Evolutionary conservation across 192 early-diverging fungal genomes (phyloP).

Genomic region (Mortierella antarctica): DNA sequence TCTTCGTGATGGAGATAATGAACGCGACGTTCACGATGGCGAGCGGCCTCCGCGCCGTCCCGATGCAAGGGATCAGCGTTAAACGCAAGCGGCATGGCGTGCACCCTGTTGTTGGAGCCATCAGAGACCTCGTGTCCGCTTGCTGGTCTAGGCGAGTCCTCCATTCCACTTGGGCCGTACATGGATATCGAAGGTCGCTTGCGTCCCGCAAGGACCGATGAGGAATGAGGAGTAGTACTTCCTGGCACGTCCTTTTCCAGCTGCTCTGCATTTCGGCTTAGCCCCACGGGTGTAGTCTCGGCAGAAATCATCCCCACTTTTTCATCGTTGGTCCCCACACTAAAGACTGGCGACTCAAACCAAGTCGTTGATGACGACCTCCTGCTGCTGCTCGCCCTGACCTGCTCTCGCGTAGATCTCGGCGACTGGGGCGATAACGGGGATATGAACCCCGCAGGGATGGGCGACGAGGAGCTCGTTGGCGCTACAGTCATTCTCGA

Average conservation of each 20-base stretch:
- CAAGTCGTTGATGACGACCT: neutral
- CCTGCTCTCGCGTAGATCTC: neutral
- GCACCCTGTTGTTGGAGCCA: neutral
- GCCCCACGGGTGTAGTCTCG: neutral
- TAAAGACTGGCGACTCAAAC: neutral
- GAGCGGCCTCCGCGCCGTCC: conserved; percentile 4
- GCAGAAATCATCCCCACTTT: neutral
- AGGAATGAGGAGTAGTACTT: neutral
- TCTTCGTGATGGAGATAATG: too few species aligned
- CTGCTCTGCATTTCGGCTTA: neutral
- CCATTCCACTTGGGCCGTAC: conserved; percentile 9
- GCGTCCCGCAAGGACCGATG: conserved; percentile 1
- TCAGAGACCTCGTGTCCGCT: neutral
- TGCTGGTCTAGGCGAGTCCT: neutral
- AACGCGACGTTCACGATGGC: neutral
- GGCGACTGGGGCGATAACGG: neutral
- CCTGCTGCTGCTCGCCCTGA: too few species aligned
- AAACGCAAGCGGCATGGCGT: neutral
- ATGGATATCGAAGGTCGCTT: conserved; percentile 38
- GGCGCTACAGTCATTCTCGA: neutral
- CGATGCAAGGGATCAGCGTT: conserved; percentile 10
- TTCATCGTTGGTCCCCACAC: neutral
- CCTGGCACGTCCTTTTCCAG: neutral
- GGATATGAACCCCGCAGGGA: neutral
- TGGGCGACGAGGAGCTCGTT: neutral